These are phyloP conservation scores for Sarcocystis neurona DNA, from an alignment of 169 alveolate species.

Conservation along the genomic window DNA sequence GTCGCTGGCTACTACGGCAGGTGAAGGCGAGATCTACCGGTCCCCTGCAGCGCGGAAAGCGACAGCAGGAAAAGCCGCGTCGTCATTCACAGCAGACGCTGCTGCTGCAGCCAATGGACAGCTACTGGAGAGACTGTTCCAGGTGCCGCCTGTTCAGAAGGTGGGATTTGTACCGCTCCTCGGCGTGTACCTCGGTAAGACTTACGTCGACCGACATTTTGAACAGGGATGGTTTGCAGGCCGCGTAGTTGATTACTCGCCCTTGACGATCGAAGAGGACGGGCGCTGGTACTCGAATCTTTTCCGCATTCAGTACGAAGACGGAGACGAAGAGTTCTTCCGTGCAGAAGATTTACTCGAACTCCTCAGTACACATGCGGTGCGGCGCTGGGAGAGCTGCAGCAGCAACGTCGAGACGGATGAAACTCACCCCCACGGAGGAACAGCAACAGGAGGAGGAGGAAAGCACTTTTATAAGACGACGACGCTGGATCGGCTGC, in stretches of 20 bases:
- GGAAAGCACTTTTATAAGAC: slow-evolving; percentile 9
- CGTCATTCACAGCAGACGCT: not conserved
- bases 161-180: slow-evolving; percentile 61
- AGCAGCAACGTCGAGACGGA: no score
- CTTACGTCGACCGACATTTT: slow-evolving; percentile 53
- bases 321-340: slow-evolving; percentile 59
- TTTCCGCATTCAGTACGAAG: slow-evolving; percentile 56
- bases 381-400: no score
- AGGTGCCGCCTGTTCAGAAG: slow-evolving; percentile 20
- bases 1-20: no score
- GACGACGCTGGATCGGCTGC: slow-evolving; percentile 17
- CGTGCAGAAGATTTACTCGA: slow-evolving; percentile 51
- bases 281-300: slow-evolving; percentile 57
- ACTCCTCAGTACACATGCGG: slow-evolving; percentile 33
- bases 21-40: no score
- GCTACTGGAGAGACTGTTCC: no score
- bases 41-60: no score
- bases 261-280: slow-evolving; percentile 45
- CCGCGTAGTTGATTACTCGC: slow-evolving; percentile 41
- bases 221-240: slow-evolving; percentile 55
- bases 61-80: not conserved
- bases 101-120: not conserved
- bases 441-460: not conserved
- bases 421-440: no score
- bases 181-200: slow-evolving; percentile 63